Base-by-base conservation (phyloP, 768 basidiomycete genomes). In the Lepiota venenata region DNA sequence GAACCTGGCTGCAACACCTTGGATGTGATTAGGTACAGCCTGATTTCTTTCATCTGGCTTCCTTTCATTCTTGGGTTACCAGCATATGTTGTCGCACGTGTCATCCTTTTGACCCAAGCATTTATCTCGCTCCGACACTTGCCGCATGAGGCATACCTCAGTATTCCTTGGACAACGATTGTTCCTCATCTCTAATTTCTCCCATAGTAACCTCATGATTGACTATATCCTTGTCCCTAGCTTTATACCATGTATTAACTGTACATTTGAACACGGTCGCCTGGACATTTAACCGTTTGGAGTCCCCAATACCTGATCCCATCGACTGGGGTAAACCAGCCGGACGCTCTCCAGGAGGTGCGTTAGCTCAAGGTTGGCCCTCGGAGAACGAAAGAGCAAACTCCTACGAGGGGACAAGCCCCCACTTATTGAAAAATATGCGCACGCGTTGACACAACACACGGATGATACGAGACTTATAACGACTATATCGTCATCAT, bases 41-140 rank as follows among this genome's bases (percentile, higher is more conserved):
- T 49, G 37, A 49, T 49, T 14, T 18, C 22, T 15, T 7, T 16
- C 12, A 49, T 49, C 25, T 40, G 36, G 48, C 25, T 49, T 22
- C 47, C 47, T n/a, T 49, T 49, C 36, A 40, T 49, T 39, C 9
- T 39, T n/a, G 48, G 48, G 22, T 8, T 49, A 6, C 48, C 48
- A n/a, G 22, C 36, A n/a, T 49, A 49, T 39, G 36, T 49, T 7
- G 27, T 49, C 14, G 48, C 48, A 36, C 48, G 48, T 22, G 36
- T 40, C 8, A 21, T 38, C 12, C 48, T 49, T 15, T 25, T 49
- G 20, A 49, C 48, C 6, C 38, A 49, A 21, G 48, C 48, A 2
- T 11, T 49, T 20, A 38, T 22, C 27, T 49, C 48, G 6, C 48
- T 49, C 22, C 35, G 22, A 38, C 20, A 49, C 14, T 21, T 39